These are phyloP conservation scores for Fusarium sp. DNA, from an alignment of 2,329 filamentous ascomycete genomes.

Conservation along the genomic window DNA sequence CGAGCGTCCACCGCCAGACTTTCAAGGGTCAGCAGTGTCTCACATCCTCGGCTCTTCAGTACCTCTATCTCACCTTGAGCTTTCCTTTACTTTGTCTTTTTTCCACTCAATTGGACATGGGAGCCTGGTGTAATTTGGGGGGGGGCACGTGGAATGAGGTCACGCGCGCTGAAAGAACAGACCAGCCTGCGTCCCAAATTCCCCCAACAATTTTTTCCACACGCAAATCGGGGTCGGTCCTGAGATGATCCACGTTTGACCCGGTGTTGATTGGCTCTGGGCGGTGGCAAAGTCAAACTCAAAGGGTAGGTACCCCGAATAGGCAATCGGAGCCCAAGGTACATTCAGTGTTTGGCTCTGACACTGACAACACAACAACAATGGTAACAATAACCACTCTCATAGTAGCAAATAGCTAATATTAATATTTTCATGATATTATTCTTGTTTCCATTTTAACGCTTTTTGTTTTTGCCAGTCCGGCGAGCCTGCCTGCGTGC, in stretches of 20 bases:
- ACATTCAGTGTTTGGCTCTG: neutral
- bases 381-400: neutral
- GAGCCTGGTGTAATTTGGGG: constrained; percentile 13
- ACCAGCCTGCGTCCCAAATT: constrained; percentile 26
- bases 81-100: neutral
- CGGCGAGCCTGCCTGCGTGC: constrained; percentile 11
- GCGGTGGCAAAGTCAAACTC: constrained; percentile 33
- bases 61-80: neutral
- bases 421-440: constrained; percentile 14
- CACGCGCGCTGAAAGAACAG: constrained; percentile 33
- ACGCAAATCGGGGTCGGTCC: constrained; percentile 22
- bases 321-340: neutral
- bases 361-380: neutral
- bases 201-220: constrained; percentile 35
- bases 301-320: constrained; percentile 2
- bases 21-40: neutral
- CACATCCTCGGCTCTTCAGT: constrained; percentile 21
- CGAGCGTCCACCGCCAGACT: neutral
- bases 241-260: constrained; percentile 31
- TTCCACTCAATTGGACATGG: constrained; percentile 7
- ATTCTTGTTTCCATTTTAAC: constrained; percentile 28
- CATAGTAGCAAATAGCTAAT: neutral
- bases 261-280: constrained; percentile 30
- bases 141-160: constrained; percentile 33
- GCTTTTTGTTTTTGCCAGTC: constrained; percentile 31